phyloP scores from a whole-genome alignment of 106 monocot genomes.

The Dendrobium huoshanense region DNA sequence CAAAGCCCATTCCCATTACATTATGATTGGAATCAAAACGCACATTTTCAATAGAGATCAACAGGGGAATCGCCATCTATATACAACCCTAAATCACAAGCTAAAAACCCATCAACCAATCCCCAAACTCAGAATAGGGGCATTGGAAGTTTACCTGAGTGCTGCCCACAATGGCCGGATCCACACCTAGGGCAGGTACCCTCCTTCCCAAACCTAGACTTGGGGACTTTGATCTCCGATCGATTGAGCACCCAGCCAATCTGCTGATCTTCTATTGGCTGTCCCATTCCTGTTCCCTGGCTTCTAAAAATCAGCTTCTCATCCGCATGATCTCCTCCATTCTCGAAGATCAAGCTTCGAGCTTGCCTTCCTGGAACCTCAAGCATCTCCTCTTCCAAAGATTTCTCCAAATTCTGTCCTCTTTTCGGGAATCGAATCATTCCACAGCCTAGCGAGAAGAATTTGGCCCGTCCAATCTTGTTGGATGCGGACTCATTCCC shows the following conservation, averaged over 20 bases:
- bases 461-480: not conserved
- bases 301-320: conserved; percentile 17
- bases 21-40: not conserved
- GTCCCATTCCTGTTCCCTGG: conserved; percentile 14
- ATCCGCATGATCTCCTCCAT: not conserved
- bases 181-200: not conserved
- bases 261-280: conserved; percentile 17
- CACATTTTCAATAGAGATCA: not conserved
- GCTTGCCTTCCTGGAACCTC: conserved; percentile 19
- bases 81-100: not conserved
- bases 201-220: conserved; percentile 26
- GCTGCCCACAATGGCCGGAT: too few relatives aligned
- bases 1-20: not conserved
- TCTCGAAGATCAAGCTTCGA: conserved; percentile 23
- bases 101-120: not conserved
- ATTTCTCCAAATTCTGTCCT: conserved; percentile 23
- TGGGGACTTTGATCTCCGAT: not conserved
- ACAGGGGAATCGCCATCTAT: not conserved
- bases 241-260: conserved; percentile 33
- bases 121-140: not conserved
- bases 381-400: conserved; percentile 2
- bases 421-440: conserved; percentile 30
- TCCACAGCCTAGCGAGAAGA: conserved; percentile 11
- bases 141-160: not conserved
- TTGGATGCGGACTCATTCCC: not conserved